phyloP scores from a whole-genome alignment of 768 basidiomycete genomes.

The Tubosaeta sp. region DNA sequence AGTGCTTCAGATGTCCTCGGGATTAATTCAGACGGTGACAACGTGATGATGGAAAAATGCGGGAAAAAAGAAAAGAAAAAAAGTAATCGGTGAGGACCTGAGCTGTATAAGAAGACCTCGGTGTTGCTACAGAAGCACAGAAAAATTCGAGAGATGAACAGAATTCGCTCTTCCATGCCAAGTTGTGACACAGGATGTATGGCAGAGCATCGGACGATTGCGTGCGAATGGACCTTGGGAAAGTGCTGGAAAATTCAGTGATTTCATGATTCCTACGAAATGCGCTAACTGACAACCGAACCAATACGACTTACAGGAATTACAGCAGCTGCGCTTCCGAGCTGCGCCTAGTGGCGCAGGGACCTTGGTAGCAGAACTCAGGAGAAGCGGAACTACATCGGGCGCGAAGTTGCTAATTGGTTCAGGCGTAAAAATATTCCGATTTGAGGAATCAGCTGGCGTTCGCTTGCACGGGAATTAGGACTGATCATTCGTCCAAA shows the following conservation, averaged over 20 bases:
- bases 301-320: not conserved
- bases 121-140: slow-evolving; percentile 26
- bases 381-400: slow-evolving; percentile 1
- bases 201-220: slow-evolving; percentile 9
- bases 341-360: slow-evolving; percentile 2
- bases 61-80: not conserved
- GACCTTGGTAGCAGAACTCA: not conserved
- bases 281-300: slow-evolving; percentile 1
- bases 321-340: slow-evolving; percentile 1
- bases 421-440: slow-evolving; percentile 12
- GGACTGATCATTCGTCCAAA: slow-evolving; percentile 4
- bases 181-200: slow-evolving; percentile 17
- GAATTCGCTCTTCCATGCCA: slow-evolving; percentile 17
- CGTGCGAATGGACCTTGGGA: slow-evolving; percentile 17
- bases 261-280: slow-evolving; percentile 9
- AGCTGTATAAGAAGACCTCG: slow-evolving; percentile 10
- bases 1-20: slow-evolving; percentile 1
- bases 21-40: slow-evolving; percentile 4
- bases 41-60: not conserved
- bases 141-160: slow-evolving; percentile 18
- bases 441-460: slow-evolving; percentile 2
- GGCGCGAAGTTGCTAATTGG: slow-evolving; percentile 10
- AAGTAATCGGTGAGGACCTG: not conserved
- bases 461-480: slow-evolving; percentile 19
- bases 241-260: slow-evolving; percentile 13